A percentile compares a stretch with the other conserved stretches of the same genome.
These are phyloP conservation scores for Podila epicladia DNA, from an alignment of 192 early-diverging fungal genomes.

Conservation along the genomic window DNA sequence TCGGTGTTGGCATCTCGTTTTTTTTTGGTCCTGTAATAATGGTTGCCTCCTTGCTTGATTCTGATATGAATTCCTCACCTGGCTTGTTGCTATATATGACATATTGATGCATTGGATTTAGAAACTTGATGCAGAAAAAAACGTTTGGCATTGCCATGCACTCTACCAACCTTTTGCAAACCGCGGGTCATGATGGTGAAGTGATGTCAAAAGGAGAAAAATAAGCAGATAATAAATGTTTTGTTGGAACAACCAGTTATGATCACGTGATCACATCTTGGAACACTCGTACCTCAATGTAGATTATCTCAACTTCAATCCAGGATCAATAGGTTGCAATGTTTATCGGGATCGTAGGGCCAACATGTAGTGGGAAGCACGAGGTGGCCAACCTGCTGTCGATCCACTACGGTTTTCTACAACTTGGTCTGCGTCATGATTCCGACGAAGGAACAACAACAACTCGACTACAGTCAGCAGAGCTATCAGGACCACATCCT, in stretches of 20 bases:
- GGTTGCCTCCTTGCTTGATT: too few relatives aligned
- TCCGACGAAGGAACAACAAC: neutral
- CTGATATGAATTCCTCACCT: conserved; percentile 16
- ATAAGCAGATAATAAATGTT: neutral
- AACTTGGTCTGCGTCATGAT: neutral
- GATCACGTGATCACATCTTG: too few relatives aligned
- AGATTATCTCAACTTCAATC: neutral
- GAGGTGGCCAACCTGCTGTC: conserved; percentile 68
- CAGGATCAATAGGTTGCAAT: conserved; percentile 48
- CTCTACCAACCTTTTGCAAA: conserved; percentile 37
- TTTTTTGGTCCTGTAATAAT: neutral
- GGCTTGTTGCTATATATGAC: conserved; percentile 27
- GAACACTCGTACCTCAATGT: neutral
- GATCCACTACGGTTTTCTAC: conserved; percentile 57
- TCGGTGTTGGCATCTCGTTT: neutral
- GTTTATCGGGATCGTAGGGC: conserved; percentile 79
- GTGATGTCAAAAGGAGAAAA: neutral
- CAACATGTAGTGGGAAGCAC: conserved; percentile 72
- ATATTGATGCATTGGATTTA: neutral
- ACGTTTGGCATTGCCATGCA: neutral
- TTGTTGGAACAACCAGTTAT: too few relatives aligned
- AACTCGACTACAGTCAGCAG: neutral
- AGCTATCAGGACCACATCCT: neutral
- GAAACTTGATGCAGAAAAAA: neutral
- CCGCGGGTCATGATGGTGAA: conserved; percentile 38